Conservation (phyloP, 1,284 basidiomycete genomes). For the Cerioporus squamosus region DNA sequence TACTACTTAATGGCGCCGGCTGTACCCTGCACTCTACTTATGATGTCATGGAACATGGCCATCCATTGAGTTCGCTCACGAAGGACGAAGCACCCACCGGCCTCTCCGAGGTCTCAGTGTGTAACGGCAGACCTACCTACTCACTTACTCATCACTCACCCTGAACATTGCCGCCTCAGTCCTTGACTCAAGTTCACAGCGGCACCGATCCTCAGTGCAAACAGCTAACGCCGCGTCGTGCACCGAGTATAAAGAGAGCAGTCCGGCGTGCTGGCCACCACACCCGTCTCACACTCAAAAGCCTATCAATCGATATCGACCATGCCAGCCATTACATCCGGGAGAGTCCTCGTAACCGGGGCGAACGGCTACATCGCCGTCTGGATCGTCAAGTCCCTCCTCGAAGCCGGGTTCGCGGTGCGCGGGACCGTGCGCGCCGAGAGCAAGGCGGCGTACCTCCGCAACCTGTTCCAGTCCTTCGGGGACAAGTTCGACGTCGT, state of each 20-base stretch:
- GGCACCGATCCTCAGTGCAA: no score
- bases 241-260: no score
- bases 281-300: not conserved
- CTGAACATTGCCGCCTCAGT: no score
- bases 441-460: slow-evolving; percentile 54
- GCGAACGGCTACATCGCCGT: slow-evolving; percentile 41
- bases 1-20: no score
- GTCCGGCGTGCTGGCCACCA: no score
- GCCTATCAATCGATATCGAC: not conserved
- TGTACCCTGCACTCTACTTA: no score
- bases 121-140: no score
- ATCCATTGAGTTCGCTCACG: no score
- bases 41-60: no score
- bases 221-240: no score
- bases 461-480: slow-evolving; percentile 48
- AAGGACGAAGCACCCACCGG: not conserved
- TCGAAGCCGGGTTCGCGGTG: slow-evolving; percentile 43
- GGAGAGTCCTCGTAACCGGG: slow-evolving; percentile 43
- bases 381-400: slow-evolving; percentile 35
- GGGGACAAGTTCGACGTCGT: slow-evolving; percentile 53
- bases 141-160: no score
- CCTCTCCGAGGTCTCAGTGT: not conserved
- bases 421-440: slow-evolving; percentile 54
- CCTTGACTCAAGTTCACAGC: no score
- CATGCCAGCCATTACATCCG: slow-evolving; percentile 35